Conservation (phyloP, 2,329 filamentous ascomycete species). For the Myriosclerotinia curreyana region DNA sequence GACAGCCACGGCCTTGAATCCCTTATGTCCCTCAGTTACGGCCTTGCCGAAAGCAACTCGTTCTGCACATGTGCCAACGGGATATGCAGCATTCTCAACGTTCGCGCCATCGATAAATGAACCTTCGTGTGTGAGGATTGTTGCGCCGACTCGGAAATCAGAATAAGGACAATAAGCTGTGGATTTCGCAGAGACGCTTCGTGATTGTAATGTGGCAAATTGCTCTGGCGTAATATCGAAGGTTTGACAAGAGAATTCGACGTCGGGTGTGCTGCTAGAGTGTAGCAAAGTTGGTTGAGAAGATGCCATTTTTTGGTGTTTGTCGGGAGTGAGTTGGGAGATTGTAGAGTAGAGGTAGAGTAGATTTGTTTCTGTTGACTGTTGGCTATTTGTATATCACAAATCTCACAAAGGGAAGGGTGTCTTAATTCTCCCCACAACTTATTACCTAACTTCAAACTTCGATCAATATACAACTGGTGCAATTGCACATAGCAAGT, state of each 20-base stretch:
- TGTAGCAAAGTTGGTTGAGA: neutral
- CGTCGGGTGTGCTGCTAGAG: slow-evolving; percentile 3
- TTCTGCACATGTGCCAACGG: slow-evolving; percentile 94
- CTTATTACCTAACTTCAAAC: too few species aligned
- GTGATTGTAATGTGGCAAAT: slow-evolving; percentile 60
- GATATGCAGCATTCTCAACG: slow-evolving; percentile 87
- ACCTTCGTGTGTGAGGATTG: slow-evolving; percentile 61
- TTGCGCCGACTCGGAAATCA: slow-evolving; percentile 83
- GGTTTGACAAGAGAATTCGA: slow-evolving; percentile 22
- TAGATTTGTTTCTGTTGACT: neutral
- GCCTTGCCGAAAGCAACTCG: slow-evolving; percentile 83
- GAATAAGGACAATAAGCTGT: slow-evolving; percentile 70
- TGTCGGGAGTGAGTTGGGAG: neutral
- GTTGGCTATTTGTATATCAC: neutral
- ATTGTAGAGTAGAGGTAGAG: neutral
- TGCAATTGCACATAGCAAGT: neutral
- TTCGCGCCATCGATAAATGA: slow-evolving; percentile 66
- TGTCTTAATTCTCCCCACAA: too few species aligned
- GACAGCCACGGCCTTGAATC: slow-evolving; percentile 79
- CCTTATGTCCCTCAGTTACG: slow-evolving; percentile 49
- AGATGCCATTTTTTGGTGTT: neutral
- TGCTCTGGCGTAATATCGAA: slow-evolving; percentile 59
- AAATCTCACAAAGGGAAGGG: too few species aligned
- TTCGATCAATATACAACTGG: too few species aligned
- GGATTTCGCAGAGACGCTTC: slow-evolving; percentile 72